These are phyloP conservation scores for Ceratorhiza oryzae-sativae DNA, from an alignment of 1,284 basidiomycete species.

Conservation along the genomic window DNA sequence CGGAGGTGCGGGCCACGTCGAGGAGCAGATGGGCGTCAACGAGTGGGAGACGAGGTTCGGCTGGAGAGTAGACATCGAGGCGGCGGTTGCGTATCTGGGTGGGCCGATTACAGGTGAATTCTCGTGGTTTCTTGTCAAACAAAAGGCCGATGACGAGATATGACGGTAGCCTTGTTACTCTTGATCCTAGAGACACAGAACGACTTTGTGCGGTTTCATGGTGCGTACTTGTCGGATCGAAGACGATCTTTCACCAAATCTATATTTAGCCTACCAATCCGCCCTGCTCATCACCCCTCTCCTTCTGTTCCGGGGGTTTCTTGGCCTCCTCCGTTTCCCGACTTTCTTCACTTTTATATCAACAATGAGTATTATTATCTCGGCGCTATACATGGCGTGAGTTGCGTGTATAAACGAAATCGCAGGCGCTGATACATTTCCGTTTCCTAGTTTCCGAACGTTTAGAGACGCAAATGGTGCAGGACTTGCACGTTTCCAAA, in stretches of 20 bases:
- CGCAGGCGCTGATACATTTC: constrained; percentile 34
- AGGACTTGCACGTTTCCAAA: constrained; percentile 63
- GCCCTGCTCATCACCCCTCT: constrained; percentile 74
- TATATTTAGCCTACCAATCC: constrained; percentile 73
- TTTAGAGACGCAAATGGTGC: constrained; percentile 68
- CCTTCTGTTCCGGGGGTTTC: constrained; percentile 65
- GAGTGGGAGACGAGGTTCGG: constrained; percentile 77
- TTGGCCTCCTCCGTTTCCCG: constrained; percentile 59
- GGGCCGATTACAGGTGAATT: constrained; percentile 76
- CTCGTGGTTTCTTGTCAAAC: background rate
- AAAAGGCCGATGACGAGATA: background rate
- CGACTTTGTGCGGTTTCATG: constrained; percentile 82
- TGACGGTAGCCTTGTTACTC: constrained; percentile 63
- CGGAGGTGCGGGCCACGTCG: constrained; percentile 50
- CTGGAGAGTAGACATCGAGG: constrained; percentile 72
- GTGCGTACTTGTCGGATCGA: constrained; percentile 54
- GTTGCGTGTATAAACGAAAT: constrained; percentile 46
- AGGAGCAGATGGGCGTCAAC: constrained; percentile 61
- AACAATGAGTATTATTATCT: constrained; percentile 56
- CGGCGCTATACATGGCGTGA: constrained; percentile 64
- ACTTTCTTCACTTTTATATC: constrained; percentile 58
- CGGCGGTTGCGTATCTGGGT: constrained; percentile 71
- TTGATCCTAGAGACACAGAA: constrained; percentile 81
- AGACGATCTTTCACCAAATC: background rate
- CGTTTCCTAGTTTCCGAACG: constrained; percentile 61